phyloP scores from a whole-genome alignment of 2,329 filamentous ascomycete genomes.

The Beauveria brongniartii region DNA sequence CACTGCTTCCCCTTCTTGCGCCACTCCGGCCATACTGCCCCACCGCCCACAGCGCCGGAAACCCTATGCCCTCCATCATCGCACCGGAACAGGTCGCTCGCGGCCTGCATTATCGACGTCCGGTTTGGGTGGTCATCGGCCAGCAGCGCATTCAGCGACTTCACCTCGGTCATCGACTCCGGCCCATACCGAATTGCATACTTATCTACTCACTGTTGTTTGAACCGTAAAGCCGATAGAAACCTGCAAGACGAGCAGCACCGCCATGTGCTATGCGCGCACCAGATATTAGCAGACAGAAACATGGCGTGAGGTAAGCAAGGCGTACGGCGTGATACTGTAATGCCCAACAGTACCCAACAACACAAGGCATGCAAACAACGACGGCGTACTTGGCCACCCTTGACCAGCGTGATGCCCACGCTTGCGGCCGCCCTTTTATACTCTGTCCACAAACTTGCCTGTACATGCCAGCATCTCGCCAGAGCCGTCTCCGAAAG shows the following conservation, averaged over 20 bases:
- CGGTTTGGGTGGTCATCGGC: neutral
- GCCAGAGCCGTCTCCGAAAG: too few relatives aligned
- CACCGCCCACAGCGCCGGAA: slow-evolving; percentile 5
- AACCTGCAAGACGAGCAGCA: neutral
- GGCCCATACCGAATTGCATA: neutral
- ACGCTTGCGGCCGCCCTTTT: neutral
- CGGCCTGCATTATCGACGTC: neutral
- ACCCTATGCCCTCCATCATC: slow-evolving; percentile 1
- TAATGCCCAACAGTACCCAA: neutral
- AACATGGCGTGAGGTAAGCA: neutral
- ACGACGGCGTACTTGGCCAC: neutral
- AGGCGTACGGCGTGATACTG: neutral
- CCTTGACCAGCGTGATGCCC: neutral
- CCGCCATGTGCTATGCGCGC: neutral
- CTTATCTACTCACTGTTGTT: neutral
- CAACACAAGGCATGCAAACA: neutral
- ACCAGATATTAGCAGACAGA: neutral
- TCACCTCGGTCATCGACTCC: neutral
- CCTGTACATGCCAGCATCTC: neutral
- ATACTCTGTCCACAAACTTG: neutral
- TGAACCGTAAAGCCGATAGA: slow-evolving; percentile 1
- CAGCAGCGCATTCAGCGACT: neutral
- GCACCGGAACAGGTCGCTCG: slow-evolving; percentile 2
- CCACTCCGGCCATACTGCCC: neutral
- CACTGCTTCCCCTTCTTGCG: neutral